These are phyloP conservation scores for Phytopythium boreale DNA, from an alignment of 352 stramenopile genomes.

Conservation along the genomic window DNA sequence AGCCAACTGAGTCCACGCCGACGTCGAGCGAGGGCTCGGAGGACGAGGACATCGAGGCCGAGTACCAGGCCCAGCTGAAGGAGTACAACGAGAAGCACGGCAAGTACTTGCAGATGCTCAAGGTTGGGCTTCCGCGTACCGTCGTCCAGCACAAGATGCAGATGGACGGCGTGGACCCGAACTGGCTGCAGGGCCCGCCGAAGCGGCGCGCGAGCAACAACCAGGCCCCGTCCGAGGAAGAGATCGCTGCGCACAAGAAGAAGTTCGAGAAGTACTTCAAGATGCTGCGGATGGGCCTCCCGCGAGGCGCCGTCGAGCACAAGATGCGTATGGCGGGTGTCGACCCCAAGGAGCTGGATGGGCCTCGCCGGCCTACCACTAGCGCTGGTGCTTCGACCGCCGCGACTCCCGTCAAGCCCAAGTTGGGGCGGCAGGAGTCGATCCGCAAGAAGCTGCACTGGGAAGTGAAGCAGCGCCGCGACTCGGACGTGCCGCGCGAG, in stretches of 20 bases:
- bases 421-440: conserved; percentile 61
- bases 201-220: conserved; percentile 12
- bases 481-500: conserved; percentile 36
- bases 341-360: conserved; percentile 65
- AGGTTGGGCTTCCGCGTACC: conserved; percentile 58
- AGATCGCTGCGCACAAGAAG: conserved; percentile 50
- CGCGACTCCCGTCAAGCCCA: conserved; percentile 17
- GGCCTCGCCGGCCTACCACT: conserved; percentile 25
- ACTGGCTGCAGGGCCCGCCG: conserved; percentile 62
- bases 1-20: conserved; percentile 6
- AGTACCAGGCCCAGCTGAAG: conserved; percentile 50
- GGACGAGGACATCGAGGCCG: conserved; percentile 36
- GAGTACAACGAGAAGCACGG: conserved; percentile 64
- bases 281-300: conserved; percentile 77
- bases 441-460: conserved; percentile 88
- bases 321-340: conserved; percentile 79
- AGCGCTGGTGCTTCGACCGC: conserved; percentile 3
- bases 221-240: conserved; percentile 35
- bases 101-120: conserved; percentile 80
- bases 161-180: conserved; percentile 64
- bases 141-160: conserved; percentile 86
- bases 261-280: conserved; percentile 86
- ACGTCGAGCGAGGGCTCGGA: conserved; percentile 11
- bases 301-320: conserved; percentile 76
- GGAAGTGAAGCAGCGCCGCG: conserved; percentile 61